Evolutionary conservation across 169 alveolate species (phyloP), one percentile per base, ranked within the genome.

Genomic region (Eimeria praecox): DNA sequence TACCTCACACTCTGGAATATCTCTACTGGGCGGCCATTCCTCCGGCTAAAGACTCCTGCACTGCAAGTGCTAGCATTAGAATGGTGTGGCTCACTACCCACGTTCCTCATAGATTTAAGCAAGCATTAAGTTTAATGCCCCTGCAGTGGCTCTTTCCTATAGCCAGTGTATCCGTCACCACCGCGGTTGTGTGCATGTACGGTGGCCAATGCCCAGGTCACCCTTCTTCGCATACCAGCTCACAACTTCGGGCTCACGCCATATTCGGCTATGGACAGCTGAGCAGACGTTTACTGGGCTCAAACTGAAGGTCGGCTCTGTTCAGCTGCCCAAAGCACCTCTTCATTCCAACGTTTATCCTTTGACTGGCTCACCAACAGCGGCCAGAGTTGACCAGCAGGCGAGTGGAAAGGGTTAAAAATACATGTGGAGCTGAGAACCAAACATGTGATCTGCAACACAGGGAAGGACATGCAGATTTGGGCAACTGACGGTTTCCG

Each of bases 1-100:
- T 87, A 62, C 83, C 78, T 87, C 59, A 87, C 93, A n/a, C 93
- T 87, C 33, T 87, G 93, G 93, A 87, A 87, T 66, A 46, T 87
- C 49, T 62, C 78, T 27, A 54, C 64, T 20, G 93, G 82, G 64
- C 49, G 66, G 44, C 44, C 82, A 38, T 87, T 87, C 22, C 82
- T 87, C 20, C 93, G 93, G 46, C 27, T 87, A 30, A 87, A 62
- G 42, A 54, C 82, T 27, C 93, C 93, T 30, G 93, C 93, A 40
- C 27, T 87, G 64, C 93, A 87, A 87, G 93, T 87, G 83, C 20
- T 87, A 27, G 6, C 78, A 35, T 35, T 87, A 59, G 82, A 87
- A n/a, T 87, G 93, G 93, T 87, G 24, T 27, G 82, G 52, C 89
- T 27, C 42, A 27, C 89, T 0, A 16, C 49, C 54, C 54, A 73